Evolutionary conservation across 495 filamentous ascomycete species (phyloP), one percentile per base, ranked within the genome.

Genomic region (Acidiella bohemica): DNA sequence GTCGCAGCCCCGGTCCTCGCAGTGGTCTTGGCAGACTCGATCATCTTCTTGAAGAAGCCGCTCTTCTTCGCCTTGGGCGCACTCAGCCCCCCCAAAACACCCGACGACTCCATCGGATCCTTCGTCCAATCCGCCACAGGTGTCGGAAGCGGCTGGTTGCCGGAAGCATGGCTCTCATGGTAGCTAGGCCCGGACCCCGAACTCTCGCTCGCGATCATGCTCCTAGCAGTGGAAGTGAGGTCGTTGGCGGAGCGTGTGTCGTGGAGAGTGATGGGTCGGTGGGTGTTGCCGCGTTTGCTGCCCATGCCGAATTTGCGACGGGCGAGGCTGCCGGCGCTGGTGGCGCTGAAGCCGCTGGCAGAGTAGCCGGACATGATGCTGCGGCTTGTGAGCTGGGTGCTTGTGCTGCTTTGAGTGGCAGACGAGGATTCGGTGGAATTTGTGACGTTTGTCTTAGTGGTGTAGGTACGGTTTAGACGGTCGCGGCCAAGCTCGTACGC

Each of bases 31-130:
- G 88, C 90, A 8, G 84, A 81, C 41, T 95, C 88, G 25, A 96
- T 72, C 36, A 99, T 86, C 51, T 92, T 92, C 62, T 90, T 94
- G 61, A 99, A 84, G 55, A 99, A 94, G 16, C 88, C 88, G 28
- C 76, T 76, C 62, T 90, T 96, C 59, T 88, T 94, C 4, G 76
- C 67, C 57, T 88, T 96, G 2, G 86, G 87, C 8, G 83, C 72
- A n/a, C 76, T 74, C 28, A 94, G 67, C 4, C 87, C 86, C 23
- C 86, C 82, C 13, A 96, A 68, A 0, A 72, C 62, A 50, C 36
- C 67, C 59, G 23, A 73, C 71, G 32, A 68, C 66, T 6, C 64
- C 57, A 57, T 59, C 27, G 35, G 34, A 42, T 53, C 58, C 58
- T 6, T 46, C 27, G 38, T 59, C 67, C 68, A 72, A 5, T 68